Conservation (phyloP, 2,329 filamentous ascomycete genomes). For the Apiospora marii region DNA sequence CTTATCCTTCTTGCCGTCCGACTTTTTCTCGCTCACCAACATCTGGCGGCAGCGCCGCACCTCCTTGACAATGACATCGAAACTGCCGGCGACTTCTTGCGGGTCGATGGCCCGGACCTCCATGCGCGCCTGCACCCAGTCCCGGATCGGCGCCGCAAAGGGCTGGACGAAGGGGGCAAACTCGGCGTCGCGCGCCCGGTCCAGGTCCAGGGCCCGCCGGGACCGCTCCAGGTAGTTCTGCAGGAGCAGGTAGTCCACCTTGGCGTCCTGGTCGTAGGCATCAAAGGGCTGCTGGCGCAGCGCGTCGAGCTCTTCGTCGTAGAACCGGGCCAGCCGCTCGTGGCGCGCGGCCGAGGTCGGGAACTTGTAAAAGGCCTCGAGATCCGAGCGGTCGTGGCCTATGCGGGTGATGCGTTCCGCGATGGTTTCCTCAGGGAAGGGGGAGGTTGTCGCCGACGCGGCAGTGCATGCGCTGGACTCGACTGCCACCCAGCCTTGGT, state of each 20-base stretch:
- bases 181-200: constrained; percentile 45
- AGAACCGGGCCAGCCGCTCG: constrained; percentile 50
- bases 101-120: constrained; percentile 52
- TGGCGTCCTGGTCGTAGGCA: constrained; percentile 50
- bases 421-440: constrained; percentile 41
- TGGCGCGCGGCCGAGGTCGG: constrained; percentile 51
- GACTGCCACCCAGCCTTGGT: background rate
- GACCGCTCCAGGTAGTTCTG: constrained; percentile 53
- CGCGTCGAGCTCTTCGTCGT: constrained; percentile 48
- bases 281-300: constrained; percentile 47
- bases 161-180: constrained; percentile 51
- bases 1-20: constrained; percentile 31
- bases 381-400: constrained; percentile 53
- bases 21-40: constrained; percentile 43
- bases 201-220: constrained; percentile 48
- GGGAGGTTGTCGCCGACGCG: background rate
- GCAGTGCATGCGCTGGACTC: background rate
- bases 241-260: constrained; percentile 58
- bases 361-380: constrained; percentile 58
- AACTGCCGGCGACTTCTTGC: constrained; percentile 50
- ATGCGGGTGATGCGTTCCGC: constrained; percentile 53
- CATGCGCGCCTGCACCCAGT: constrained; percentile 57
- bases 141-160: constrained; percentile 51
- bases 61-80: constrained; percentile 46
- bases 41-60: constrained; percentile 44